Conservation (phyloP, 305 asterid genomes). For the Fraxinus baroniana region DNA sequence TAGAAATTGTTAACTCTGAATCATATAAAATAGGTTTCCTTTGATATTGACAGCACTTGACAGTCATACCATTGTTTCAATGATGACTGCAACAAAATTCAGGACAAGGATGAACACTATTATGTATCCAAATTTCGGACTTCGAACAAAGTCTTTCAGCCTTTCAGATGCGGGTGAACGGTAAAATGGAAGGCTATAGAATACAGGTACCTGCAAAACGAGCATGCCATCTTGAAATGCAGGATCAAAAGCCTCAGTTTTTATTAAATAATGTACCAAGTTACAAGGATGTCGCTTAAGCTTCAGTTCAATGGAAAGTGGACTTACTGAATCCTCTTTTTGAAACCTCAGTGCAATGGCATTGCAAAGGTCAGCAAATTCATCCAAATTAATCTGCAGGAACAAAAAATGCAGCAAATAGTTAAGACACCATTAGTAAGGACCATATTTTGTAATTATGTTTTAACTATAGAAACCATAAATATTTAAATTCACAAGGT, state of each 20-base stretch:
- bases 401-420: slow-evolving; percentile 25
- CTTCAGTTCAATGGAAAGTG: background rate
- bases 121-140: slow-evolving; percentile 68
- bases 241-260: slow-evolving; percentile 13
- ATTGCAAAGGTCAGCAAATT: slow-evolving; percentile 80
- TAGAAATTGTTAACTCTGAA: background rate
- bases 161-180: slow-evolving; percentile 62
- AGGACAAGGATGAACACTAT: slow-evolving; percentile 61
- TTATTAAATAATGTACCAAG: background rate
- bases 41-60: slow-evolving; percentile 10
- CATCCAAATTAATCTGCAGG: slow-evolving; percentile 82
- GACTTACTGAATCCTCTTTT: slow-evolving; percentile 79
- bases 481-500: background rate
- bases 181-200: slow-evolving; percentile 73
- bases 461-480: background rate
- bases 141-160: slow-evolving; percentile 64
- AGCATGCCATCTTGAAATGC: slow-evolving; percentile 23
- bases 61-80: slow-evolving; percentile 81
- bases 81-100: slow-evolving; percentile 80
- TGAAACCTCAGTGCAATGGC: slow-evolving; percentile 92
- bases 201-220: slow-evolving; percentile 67
- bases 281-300: background rate
- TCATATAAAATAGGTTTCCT: background rate
- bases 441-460: background rate
- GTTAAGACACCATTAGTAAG: slow-evolving; percentile 13